phyloP scores from a whole-genome alignment of 768 basidiomycete species.

The Xanthoconium purpureum region DNA sequence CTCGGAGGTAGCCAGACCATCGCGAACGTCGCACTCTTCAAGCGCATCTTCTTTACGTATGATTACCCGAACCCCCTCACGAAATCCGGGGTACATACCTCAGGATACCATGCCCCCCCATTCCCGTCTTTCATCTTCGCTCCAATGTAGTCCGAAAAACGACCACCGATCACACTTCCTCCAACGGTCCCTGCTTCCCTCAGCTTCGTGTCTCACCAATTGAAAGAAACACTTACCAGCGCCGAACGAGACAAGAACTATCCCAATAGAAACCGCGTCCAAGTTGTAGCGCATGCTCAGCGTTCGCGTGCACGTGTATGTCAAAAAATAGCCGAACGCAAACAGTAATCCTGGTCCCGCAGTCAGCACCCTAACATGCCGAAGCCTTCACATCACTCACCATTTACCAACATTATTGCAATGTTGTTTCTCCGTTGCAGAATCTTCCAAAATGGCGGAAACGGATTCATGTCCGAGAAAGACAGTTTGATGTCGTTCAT shows the following conservation, averaged over 20 bases:
- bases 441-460: conserved; percentile 58
- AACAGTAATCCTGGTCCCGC: conserved; percentile 57
- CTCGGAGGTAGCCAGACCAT: conserved; percentile 55
- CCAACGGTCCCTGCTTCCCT: conserved; percentile 40
- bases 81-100: conserved; percentile 42
- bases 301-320: conserved; percentile 74
- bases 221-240: conserved; percentile 42
- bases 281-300: conserved; percentile 62
- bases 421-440: conserved; percentile 66
- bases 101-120: conserved; percentile 53
- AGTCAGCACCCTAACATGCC: conserved; percentile 5
- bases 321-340: conserved; percentile 65
- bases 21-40: conserved; percentile 58
- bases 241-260: conserved; percentile 76
- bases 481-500: conserved; percentile 47
- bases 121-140: conserved; percentile 40
- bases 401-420: conserved; percentile 45
- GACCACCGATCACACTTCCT: conserved; percentile 57
- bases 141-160: conserved; percentile 55
- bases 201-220: not conserved
- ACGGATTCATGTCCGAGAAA: conserved; percentile 71
- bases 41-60: conserved; percentile 55
- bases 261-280: conserved; percentile 65
- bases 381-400: conserved; percentile 3
- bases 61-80: not conserved